These are phyloP conservation scores for Circinella minor DNA, from an alignment of 371 early-diverging fungal species.

Conservation along the genomic window DNA sequence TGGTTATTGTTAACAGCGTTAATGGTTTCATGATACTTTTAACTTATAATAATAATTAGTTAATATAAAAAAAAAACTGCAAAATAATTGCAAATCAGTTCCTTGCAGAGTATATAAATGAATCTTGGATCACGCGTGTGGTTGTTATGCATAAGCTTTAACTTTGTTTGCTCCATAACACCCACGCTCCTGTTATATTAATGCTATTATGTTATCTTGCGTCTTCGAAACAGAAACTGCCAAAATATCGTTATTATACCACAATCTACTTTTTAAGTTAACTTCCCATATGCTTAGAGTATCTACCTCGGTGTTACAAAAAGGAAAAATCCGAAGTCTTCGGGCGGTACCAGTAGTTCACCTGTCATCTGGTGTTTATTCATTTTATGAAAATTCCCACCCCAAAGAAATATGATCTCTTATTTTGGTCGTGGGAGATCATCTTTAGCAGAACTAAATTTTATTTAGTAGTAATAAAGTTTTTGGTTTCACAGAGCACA, in stretches of 20 bases:
- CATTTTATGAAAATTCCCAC: neutral
- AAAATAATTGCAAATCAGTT: neutral
- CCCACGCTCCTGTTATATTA: too few relatives aligned
- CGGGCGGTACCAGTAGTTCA: neutral
- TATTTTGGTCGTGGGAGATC: neutral
- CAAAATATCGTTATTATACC: neutral
- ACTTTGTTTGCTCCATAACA: too few relatives aligned
- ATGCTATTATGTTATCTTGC: neutral
- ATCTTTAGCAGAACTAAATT: neutral
- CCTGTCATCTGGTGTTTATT: neutral
- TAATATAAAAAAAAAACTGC: neutral
- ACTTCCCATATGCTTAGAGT: neutral
- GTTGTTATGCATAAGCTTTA: too few relatives aligned
- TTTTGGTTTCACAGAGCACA: neutral
- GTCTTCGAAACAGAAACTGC: neutral
- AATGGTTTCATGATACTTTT: constrained; percentile 34
- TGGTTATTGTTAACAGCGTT: constrained; percentile 36
- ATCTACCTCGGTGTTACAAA: neutral
- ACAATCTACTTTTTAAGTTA: too few relatives aligned
- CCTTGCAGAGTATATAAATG: neutral
- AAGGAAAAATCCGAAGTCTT: neutral
- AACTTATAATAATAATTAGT: neutral
- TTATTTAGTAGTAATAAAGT: neutral
- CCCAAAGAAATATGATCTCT: neutral
- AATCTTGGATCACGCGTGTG: neutral